Evolutionary conservation across 441 rosid genomes (phyloP), one percentile per base, ranked within the genome.

Genomic region (Viola pubescens): DNA sequence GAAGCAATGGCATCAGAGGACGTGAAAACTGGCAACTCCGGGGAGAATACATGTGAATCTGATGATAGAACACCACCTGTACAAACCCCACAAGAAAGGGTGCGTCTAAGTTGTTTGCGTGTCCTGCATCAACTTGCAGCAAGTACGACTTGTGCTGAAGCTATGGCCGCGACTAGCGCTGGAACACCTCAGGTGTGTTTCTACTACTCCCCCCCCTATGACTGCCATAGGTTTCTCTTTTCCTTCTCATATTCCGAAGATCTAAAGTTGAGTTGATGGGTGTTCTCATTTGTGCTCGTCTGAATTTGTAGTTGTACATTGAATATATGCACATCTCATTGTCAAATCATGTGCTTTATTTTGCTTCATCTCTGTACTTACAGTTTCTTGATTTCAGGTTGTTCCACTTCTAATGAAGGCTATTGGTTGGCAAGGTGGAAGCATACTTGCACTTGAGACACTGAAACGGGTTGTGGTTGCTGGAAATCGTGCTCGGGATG

Each of bases 331-430:
- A 26, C 34, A 16, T 52, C n/a, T 8, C 34, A 52, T 34, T 50
- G n/a, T 16, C 34, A 8, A 6, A 4, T 52, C 5, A 52, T 10
- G 44, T 52, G 5, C 37, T 13, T 44, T 14, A 8, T n/a, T 38
- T 16, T 46, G 52, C 4, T 48, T 26, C 16, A 16, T 53, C 37
- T n/a, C 40, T 52, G 26, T 14, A 26, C 47, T 53, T 9, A 13
- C 13, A 9, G 9, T 38, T 4, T 54, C 38, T 19, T 58, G 40
- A 14, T 64, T 73, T 67, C 79, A 94, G 99, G 99, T 94, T 73
- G 99, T 94, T 74, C 99, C 99, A 55, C 95, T 94, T 77, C 83
- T 94, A 63, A 90, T 94, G 99, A 94, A 94, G 78, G 97, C 99
- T 57, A 94, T 94, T 72, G 97, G 99, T 61, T 94, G 99, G 99